Evolutionary conservation across 495 filamentous ascomycete genomes (phyloP).

Genomic region (Aspergillus saccharolyticus): DNA sequence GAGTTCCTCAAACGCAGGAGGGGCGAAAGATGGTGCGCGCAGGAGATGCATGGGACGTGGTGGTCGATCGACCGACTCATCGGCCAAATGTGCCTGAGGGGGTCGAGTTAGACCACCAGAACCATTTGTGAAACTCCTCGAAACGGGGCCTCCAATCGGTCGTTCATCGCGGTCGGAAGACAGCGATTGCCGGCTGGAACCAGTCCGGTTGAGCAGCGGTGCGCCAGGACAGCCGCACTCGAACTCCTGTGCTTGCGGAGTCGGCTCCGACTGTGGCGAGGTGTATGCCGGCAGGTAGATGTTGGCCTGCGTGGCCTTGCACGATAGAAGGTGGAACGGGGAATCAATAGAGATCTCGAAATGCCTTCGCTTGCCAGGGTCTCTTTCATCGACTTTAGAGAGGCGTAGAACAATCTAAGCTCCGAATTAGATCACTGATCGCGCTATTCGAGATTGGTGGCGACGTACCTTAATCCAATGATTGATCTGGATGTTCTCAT

Average conservation of each 20-base stretch:
- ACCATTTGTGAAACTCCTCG: slow-evolving; percentile 44
- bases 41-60: slow-evolving; percentile 81
- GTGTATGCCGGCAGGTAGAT: slow-evolving; percentile 83
- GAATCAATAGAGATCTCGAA: slow-evolving; percentile 99
- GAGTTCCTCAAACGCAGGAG: slow-evolving; percentile 85
- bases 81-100: slow-evolving; percentile 43
- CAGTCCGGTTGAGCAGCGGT: slow-evolving; percentile 33
- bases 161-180: slow-evolving; percentile 26
- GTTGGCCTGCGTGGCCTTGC: slow-evolving; percentile 87
- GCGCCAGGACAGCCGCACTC: slow-evolving; percentile 79
- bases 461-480: slow-evolving; percentile 94
- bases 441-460: not conserved
- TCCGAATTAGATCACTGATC: not conserved
- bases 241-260: slow-evolving; percentile 45
- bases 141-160: slow-evolving; percentile 21
- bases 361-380: slow-evolving; percentile 80
- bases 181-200: slow-evolving; percentile 32
- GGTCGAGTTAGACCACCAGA: slow-evolving; percentile 45
- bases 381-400: slow-evolving; percentile 75
- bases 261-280: slow-evolving; percentile 49
- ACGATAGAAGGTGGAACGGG: slow-evolving; percentile 92
- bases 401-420: slow-evolving; percentile 91
- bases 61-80: slow-evolving; percentile 37
- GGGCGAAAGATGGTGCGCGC: slow-evolving; percentile 82
- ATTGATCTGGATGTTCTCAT: slow-evolving; percentile 91